Conservation (phyloP, 2,329 filamentous ascomycete genomes). For the Ophiostoma ulmi region DNA sequence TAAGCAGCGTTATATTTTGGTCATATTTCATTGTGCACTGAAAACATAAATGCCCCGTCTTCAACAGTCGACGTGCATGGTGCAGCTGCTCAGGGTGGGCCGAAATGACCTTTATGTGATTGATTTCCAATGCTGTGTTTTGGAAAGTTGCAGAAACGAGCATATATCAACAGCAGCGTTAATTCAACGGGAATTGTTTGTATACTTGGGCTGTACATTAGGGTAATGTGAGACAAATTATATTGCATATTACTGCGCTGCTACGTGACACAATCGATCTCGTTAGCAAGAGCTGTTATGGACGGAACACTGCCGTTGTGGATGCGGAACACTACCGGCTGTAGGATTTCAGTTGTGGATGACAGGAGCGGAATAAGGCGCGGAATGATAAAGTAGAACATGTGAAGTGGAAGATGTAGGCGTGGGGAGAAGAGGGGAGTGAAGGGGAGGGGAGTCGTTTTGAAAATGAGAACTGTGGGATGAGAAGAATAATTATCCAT, state of each 20-base stretch:
- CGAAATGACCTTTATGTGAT: neutral
- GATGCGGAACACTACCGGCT: neutral
- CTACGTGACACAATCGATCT: neutral
- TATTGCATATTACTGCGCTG: neutral
- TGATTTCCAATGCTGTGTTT: neutral
- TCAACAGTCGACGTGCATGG: neutral
- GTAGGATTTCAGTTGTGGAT: neutral
- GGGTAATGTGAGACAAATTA: neutral
- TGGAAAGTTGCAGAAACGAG: neutral
- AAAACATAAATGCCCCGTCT: neutral
- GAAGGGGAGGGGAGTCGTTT: neutral
- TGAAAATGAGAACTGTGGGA: too few species aligned
- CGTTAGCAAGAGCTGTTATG: neutral
- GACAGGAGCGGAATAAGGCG: neutral
- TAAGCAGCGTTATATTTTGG: neutral
- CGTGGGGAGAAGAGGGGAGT: too few species aligned
- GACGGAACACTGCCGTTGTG: neutral
- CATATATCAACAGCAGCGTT: neutral
- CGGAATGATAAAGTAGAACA: neutral
- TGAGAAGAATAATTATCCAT: too few species aligned
- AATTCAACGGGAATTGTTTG: neutral
- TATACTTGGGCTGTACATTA: neutral
- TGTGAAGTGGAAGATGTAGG: neutral
- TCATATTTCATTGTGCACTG: neutral
- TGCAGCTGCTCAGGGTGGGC: neutral